A percentile compares a stretch with the other conserved stretches of the same genome.
These are phyloP conservation scores for Coriaria nepalensis DNA, from an alignment of 306 rosid species.

Conservation along the genomic window DNA sequence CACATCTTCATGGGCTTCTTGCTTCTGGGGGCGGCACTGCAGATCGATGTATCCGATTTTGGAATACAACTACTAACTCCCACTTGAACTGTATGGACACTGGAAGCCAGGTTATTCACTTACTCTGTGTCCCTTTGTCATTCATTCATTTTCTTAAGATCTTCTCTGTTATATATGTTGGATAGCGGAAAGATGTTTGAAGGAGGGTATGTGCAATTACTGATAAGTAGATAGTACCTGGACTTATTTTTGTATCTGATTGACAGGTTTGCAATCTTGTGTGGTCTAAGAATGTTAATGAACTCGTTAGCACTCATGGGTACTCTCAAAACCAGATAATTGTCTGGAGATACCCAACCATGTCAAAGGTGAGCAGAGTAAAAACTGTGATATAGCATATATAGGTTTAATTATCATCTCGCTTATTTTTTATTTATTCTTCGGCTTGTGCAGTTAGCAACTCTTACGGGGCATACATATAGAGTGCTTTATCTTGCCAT, in stretches of 20 bases:
- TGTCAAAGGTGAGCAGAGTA: constrained; percentile 68
- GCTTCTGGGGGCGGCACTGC: constrained; percentile 99
- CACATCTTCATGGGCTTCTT: constrained; percentile 98
- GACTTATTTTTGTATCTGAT: neutral
- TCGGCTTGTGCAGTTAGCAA: constrained; percentile 48
- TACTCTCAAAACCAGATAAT: constrained; percentile 97
- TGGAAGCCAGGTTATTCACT: constrained; percentile 83
- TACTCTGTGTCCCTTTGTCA: constrained; percentile 7
- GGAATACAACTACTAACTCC: constrained; percentile 95
- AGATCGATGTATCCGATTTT: constrained; percentile 88
- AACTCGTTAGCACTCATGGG: constrained; percentile 95
- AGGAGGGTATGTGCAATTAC: neutral
- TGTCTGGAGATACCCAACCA: constrained; percentile 95
- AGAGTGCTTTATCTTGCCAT: constrained; percentile 96
- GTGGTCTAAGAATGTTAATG: constrained; percentile 98
- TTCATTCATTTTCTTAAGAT: constrained; percentile 1
- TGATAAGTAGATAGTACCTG: too few relatives aligned
- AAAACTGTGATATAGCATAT: too few relatives aligned
- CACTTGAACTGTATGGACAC: constrained; percentile 93
- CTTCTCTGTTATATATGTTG: constrained; percentile 10
- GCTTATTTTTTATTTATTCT: constrained; percentile 11
- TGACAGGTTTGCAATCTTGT: constrained; percentile 94
- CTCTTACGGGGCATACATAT: constrained; percentile 89
- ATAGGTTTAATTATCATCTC: too few relatives aligned
- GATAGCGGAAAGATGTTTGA: neutral